These are phyloP conservation scores for Fraxinus anomala DNA, from an alignment of 257 asterid species.

Conservation along the genomic window DNA sequence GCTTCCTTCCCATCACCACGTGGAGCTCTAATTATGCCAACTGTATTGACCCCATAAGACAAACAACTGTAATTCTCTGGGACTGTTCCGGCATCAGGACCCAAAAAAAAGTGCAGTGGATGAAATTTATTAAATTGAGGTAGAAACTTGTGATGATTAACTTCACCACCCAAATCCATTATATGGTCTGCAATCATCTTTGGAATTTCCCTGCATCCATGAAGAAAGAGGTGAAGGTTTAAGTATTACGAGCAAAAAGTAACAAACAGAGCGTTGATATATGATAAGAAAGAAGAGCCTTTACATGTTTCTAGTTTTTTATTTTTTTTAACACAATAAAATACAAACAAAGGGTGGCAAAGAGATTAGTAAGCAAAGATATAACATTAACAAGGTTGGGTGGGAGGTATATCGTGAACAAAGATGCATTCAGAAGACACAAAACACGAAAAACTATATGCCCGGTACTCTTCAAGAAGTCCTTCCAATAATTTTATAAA, in stretches of 20 bases:
- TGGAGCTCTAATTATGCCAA: constrained; percentile 92
- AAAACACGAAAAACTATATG: background rate
- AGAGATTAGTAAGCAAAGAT: background rate
- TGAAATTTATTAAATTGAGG: constrained; percentile 57
- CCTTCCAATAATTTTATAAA: background rate
- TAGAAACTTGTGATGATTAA: constrained; percentile 70
- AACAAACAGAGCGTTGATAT: background rate
- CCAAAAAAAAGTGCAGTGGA: constrained; percentile 74
- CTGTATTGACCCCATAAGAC: constrained; percentile 70
- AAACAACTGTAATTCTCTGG: constrained; percentile 64
- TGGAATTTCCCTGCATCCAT: constrained; percentile 63
- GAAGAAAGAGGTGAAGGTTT: constrained; percentile 24
- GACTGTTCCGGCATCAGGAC: constrained; percentile 55
- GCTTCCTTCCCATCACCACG: constrained; percentile 97
- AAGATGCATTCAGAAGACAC: background rate
- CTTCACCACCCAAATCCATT: constrained; percentile 81
- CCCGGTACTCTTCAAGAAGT: background rate
- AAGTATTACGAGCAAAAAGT: background rate
- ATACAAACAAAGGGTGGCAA: background rate
- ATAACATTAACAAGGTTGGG: background rate
- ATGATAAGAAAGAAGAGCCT: constrained; percentile 2
- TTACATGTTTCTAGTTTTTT: background rate
- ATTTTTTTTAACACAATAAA: background rate
- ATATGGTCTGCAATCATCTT: constrained; percentile 66
- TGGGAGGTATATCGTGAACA: background rate